A percentile compares a stretch with the other conserved stretches of the same genome.
phyloP scores from a whole-genome alignment of 169 alveolate genomes.

The Plasmodium relictum region DNA sequence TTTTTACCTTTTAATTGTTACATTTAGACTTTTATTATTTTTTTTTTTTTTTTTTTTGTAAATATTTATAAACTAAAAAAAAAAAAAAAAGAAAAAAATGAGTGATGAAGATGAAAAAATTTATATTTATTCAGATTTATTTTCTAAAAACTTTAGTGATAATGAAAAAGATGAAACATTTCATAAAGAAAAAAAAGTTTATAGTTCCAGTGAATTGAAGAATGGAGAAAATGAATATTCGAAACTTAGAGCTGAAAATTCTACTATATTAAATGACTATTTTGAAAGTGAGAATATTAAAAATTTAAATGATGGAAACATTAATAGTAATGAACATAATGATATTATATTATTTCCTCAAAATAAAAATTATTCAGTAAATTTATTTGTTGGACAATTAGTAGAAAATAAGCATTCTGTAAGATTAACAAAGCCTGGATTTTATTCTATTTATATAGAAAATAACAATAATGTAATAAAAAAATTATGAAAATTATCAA shows the following conservation, averaged over 20 bases:
- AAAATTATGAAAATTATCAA: too few species aligned
- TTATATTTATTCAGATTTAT: conserved; percentile 44
- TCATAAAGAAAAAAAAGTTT: conserved; percentile 16
- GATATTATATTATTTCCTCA: conserved; percentile 34
- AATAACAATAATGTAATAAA: conserved; percentile 35
- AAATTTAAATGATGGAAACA: neutral
- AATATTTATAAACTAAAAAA: neutral
- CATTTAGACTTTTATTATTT: neutral
- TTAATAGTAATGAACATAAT: neutral
- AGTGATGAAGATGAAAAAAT: conserved; percentile 51
- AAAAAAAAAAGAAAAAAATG: conserved; percentile 14
- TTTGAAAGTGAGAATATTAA: conserved; percentile 25
- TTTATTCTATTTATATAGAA: conserved; percentile 56
- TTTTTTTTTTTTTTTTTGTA: neutral
- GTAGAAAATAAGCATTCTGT: conserved; percentile 36
- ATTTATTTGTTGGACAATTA: conserved; percentile 57
- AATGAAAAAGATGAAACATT: conserved; percentile 32
- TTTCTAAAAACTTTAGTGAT: conserved; percentile 23
- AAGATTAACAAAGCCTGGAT: conserved; percentile 41
- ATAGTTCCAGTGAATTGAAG: neutral
- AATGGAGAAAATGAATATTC: conserved; percentile 72
- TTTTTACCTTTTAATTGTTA: neutral
- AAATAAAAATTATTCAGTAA: conserved; percentile 20
- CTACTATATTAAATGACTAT: conserved; percentile 65
- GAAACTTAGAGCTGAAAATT: conserved; percentile 52